Base-by-base conservation (phyloP, 495 filamentous ascomycete genomes). In the Zalerion maritima region DNA sequence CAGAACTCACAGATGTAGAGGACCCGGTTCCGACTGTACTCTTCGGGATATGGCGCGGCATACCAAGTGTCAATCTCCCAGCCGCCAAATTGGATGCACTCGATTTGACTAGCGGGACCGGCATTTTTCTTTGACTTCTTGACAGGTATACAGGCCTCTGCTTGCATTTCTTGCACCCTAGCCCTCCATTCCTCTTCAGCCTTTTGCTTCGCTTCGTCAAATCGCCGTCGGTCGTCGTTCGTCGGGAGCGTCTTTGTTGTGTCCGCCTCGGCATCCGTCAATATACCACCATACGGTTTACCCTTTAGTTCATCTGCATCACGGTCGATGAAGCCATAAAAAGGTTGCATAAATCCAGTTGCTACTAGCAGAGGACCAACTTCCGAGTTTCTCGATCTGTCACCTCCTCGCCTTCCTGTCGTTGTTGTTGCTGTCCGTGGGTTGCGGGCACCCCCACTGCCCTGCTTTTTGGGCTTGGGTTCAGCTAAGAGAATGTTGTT, bases 1-100 rank as follows among this genome's bases (percentile, higher is more conserved):
- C 89, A 97, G 52, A 94, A 97, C 49, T 97, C 91, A 61, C 89
- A 97, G 39, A 97, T 94, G 54, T 92, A 94, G 10, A 97, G 73
- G 12, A 93, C 78, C 19, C 76, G 75, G 46, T 96, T 94, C 40
- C 83, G 75, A 43, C 84, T 94, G 58, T 96, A 97, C 53, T 97
- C 89, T 50, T 94, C 89, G 1, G 89, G 89, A 45, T 97, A 97
- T 12, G 89, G 89, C 15, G 89, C 87, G n/a, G 91, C 85, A 54
- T 97, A 94, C 89, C 89, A 96, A 14, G 86, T 96, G 52, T 97
- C 91, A 42, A 97, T 96, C 47, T 96, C 87, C 55, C 78, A 89
- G 22, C 81, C 81, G 16, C 91, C 89, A 55, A 97, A 96, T 35
- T 92, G 86, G 59, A 97, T 93, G 55, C 86, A 93, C 47, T 96